Conservation (phyloP, 1,284 basidiomycete species). For the Ceratobasidium sp. region DNA sequence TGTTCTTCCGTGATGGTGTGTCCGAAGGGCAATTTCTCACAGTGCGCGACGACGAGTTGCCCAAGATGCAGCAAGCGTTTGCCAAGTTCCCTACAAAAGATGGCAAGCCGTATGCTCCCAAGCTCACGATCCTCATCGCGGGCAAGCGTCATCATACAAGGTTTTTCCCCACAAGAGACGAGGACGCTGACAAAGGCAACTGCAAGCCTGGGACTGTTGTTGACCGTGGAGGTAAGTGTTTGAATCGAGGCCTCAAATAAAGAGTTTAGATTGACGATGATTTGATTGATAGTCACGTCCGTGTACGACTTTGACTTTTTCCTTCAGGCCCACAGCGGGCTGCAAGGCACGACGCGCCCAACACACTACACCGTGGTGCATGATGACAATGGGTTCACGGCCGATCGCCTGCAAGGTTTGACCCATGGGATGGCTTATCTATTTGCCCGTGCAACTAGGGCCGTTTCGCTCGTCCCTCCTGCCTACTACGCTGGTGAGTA, state of each 20-base stretch:
- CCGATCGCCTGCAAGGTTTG: slow-evolving; percentile 73
- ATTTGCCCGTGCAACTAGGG: slow-evolving; percentile 83
- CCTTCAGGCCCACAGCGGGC: slow-evolving; percentile 77
- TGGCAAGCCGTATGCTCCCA: slow-evolving; percentile 5
- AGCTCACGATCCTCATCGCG: slow-evolving; percentile 48
- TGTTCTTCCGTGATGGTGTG: slow-evolving; percentile 69
- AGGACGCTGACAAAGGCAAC: slow-evolving; percentile 71
- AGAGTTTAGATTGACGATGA: too few species aligned
- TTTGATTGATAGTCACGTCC: neutral
- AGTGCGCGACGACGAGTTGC: slow-evolving; percentile 48
- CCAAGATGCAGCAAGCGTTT: slow-evolving; percentile 23
- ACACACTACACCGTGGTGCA: slow-evolving; percentile 68
- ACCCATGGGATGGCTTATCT: slow-evolving; percentile 76
- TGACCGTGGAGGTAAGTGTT: slow-evolving; percentile 59
- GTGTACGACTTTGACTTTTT: slow-evolving; percentile 87
- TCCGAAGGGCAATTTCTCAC: slow-evolving; percentile 66
- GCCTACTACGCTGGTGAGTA: slow-evolving; percentile 38
- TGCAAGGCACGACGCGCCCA: slow-evolving; percentile 44
- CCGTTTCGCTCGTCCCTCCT: slow-evolving; percentile 80
- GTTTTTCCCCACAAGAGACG: slow-evolving; percentile 71
- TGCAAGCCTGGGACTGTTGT: slow-evolving; percentile 81
- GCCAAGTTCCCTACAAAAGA: too few species aligned
- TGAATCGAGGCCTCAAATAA: too few species aligned
- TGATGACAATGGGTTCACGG: slow-evolving; percentile 75
- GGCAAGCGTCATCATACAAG: slow-evolving; percentile 74